phyloP scores from a whole-genome alignment of 768 basidiomycete genomes.

The Tulasnella sp. region DNA sequence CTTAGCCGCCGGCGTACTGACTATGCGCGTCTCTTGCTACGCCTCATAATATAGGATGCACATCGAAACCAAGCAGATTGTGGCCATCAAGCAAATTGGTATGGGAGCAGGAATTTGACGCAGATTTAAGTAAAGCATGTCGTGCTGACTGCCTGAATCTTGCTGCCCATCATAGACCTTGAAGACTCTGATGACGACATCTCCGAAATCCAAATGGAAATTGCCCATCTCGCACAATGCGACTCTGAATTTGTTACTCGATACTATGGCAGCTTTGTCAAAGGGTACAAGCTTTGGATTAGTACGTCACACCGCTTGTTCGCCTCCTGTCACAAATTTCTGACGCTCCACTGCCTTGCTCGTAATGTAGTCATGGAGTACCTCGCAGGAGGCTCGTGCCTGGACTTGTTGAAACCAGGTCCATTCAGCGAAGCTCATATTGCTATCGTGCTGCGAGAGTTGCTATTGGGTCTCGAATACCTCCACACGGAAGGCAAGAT shows the following conservation, averaged over 20 bases:
- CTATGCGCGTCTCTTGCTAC: background rate
- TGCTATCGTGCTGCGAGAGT: constrained; percentile 87
- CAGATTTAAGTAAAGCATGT: background rate
- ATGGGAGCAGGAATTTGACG: constrained; percentile 27
- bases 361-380: constrained; percentile 76
- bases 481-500: constrained; percentile 95
- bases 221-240: constrained; percentile 90
- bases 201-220: constrained; percentile 96
- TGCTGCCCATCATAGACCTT: constrained; percentile 50
- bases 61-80: constrained; percentile 86
- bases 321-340: background rate
- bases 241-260: constrained; percentile 94
- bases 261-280: constrained; percentile 95
- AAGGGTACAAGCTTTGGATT: constrained; percentile 97
- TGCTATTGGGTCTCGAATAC: constrained; percentile 88
- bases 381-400: constrained; percentile 95
- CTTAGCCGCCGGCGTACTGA: background rate
- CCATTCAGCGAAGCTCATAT: constrained; percentile 89
- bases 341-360: background rate
- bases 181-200: constrained; percentile 99
- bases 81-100: constrained; percentile 99
- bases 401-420: constrained; percentile 90
- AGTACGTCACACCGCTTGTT: constrained; percentile 25
- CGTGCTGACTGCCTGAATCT: background rate
- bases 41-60: constrained; percentile 47